Evolutionary conservation across 2,329 filamentous ascomycete species (phyloP), one percentile per base, ranked within the genome.

Genomic region (Penicillium sp.): DNA sequence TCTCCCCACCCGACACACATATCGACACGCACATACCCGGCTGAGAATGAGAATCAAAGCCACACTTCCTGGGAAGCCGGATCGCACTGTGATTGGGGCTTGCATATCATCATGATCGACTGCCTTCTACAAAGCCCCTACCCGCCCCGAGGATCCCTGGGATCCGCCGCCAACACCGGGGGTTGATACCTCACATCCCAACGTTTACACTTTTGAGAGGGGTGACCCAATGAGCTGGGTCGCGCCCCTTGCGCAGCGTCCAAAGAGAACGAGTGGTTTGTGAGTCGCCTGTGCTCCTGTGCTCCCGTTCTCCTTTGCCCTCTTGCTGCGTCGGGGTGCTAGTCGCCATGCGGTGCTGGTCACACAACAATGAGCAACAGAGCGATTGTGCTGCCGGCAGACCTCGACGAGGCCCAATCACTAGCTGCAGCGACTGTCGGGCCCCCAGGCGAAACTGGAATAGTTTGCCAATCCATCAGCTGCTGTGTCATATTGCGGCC

Each of bases 161-260:
- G 36, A 36, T 41, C 41, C 18, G 23, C 23, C 25, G 34, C 33
- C 37, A 39, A 39, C 40, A 35, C n/a, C 31, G 36, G 36, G 26
- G 25, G 31, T 26, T 43, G 51, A 56, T 43, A 52, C 33, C 46
- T 56, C 53, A 55, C 43, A 56, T 54, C 43, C 26, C 38, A 34
- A 43, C 35, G 43, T 43, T 32, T 41, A 40, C 34, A 37, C 34
- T 44, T 42, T 27, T 27, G 14, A 9, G 25, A 27, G 25, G 25
- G 25, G 25, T 13, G 4, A n/a, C 14, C 6, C 11, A n/a, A n/a
- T n/a, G 6, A 13, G n/a, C n/a, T n/a, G n/a, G n/a, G n/a, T n/a
- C n/a, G 13, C 3, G 16, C 39, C 45, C 48, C 48, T 51, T 51
- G 38, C 48, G 27, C 37, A 30, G n/a, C n/a, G n/a, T n/a, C n/a